phyloP scores from a whole-genome alignment of 805 yeast species.

The Ogataea glucozyma region DNA sequence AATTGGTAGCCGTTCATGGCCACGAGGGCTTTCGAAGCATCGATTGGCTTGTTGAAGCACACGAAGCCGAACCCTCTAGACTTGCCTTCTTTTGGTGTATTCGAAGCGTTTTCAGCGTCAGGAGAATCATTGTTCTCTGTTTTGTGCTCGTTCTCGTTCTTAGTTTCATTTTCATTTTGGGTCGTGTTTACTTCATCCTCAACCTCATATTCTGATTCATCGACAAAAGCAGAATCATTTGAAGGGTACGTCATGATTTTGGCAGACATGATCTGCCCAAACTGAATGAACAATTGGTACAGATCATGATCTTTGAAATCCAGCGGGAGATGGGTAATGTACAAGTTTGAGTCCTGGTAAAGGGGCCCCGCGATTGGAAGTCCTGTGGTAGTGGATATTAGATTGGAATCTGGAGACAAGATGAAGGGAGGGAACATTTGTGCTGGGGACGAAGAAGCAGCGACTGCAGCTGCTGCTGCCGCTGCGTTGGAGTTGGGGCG shows the following conservation, averaged over 20 bases:
- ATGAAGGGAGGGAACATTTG: slow-evolving; percentile 26
- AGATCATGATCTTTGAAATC: slow-evolving; percentile 57
- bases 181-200: not conserved
- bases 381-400: slow-evolving; percentile 34
- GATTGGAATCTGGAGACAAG: slow-evolving; percentile 31
- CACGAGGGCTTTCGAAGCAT: slow-evolving; percentile 69
- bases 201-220: slow-evolving; percentile 9
- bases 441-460: slow-evolving; percentile 1
- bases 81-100: slow-evolving; percentile 26
- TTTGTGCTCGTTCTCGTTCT: not conserved
- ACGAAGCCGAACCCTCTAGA: slow-evolving; percentile 85
- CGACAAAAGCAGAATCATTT: slow-evolving; percentile 27
- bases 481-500: not conserved
- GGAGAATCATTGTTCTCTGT: slow-evolving; percentile 7
- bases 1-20: slow-evolving; percentile 58
- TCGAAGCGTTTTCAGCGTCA: no score
- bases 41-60: slow-evolving; percentile 63
- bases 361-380: slow-evolving; percentile 46
- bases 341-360: slow-evolving; percentile 71
- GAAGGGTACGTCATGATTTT: slow-evolving; percentile 52
- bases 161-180: not conserved
- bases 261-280: slow-evolving; percentile 55
- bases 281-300: slow-evolving; percentile 41
- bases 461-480: slow-evolving; percentile 2
- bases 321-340: slow-evolving; percentile 63